Evolutionary conservation across 2,329 filamentous ascomycete species (phyloP), one percentile per base, ranked within the genome.

Genomic region (Ophiostoma populinum): DNA sequence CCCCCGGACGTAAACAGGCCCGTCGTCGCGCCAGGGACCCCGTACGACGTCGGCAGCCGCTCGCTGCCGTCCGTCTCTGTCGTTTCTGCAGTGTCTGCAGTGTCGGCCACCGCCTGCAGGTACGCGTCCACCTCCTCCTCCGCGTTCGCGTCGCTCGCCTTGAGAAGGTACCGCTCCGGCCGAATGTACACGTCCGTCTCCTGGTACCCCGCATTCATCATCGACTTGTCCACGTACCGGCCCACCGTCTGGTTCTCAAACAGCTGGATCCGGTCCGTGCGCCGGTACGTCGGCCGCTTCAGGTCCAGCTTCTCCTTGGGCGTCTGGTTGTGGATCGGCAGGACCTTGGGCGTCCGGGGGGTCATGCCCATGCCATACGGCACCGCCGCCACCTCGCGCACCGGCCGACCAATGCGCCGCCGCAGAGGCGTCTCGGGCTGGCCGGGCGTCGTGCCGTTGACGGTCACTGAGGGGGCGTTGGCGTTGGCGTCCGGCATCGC

Each of bases 181-280:
- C 81, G 75, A 35, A 80, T 64, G 51, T 85, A 95, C 39, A 86
- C 66, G 55, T 95, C 87, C 47, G 80, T 93, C 57, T 94, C 85
- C 56, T 94, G 87, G 51, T 93, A 95, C 34, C 87, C 87, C 31
- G 93, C 80, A 48, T 83, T 87, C 46, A 86, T 86, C 86, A 95
- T 93, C 2, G 82, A 80, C 51, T 90, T 85, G 55, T 94, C 87
- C 31, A 95, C 86, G 54, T 93, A 95, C 48, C 87, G 80, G 27
- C 83, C 82, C 43, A 80, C 74, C 2, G 75, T 78, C 53, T 90
- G 85, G 51, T 85, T 80, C 54, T 94, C 87, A 43, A 82, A 85
- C 18, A 77, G 61, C 38, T 74, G 63, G 45, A 87, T 80, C n/a
- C 80, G 75, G 46, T 83, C 75, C n/a, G 79, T 78, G 48, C 71